Evolutionary conservation across 768 basidiomycete species (phyloP), one percentile per base, ranked within the genome.

Genomic region (Porpolomopsis calyptriformis): DNA sequence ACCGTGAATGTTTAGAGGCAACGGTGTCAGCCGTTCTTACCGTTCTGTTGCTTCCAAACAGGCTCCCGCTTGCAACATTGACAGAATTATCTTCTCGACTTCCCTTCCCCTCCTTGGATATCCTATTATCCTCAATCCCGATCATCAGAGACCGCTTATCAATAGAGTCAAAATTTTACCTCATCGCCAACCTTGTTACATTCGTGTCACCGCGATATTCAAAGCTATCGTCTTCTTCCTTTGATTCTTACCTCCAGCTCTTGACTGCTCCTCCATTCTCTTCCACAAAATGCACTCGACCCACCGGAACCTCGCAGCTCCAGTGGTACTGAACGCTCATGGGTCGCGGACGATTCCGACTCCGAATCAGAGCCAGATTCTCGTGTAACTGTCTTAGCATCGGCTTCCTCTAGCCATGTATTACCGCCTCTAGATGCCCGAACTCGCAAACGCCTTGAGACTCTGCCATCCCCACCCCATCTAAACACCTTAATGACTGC

Each of bases 11-110:
- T 35, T 55, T 82, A 12, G 51, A 61, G 24, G 55, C 60, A 14
- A 54, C 85, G 23, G 52, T 85, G 44, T 56, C 66, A 12, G 61
- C 67, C 49, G 76, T 93, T 45, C 68, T 94, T 47, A 73, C 81
- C 1, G 68, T 93, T 36, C 84, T 85, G 0, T 64, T 89, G 0
- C 71, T 97, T 0, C 89, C 88, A 1, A 83, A 86, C 60, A 82
- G 78, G 6, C 66, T 85, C 38, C 83, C 77, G 27, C 66, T 80
- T 18, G 60, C 64, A 0, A 71, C 77, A 18, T 72, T 94, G 27
- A 77, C 78, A 3, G 62, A 71, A 19, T 67, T 97, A 33, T 78
- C 83, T 12, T 67, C 77, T 12, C 67, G 70, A 8, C 67, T 93
- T 9, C 87, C 89, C 1, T 67, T 74, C 40, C 40, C 59, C 0